Base-by-base conservation (phyloP, 1,284 basidiomycete genomes). In the Tilletia walkeri region DNA sequence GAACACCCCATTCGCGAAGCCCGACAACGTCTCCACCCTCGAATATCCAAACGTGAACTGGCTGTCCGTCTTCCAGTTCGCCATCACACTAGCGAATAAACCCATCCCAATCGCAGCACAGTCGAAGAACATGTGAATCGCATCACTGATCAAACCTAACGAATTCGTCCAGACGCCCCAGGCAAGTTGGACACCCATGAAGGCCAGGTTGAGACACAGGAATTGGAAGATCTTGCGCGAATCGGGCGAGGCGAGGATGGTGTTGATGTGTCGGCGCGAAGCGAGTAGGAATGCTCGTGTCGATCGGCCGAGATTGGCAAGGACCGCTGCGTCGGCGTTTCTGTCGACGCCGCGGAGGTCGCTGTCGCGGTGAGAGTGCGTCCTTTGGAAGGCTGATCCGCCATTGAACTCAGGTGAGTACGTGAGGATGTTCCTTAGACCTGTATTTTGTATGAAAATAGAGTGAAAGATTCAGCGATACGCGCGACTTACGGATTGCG, bases 41-140 rank as follows among this genome's bases (percentile, higher is more conserved):
- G 91, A 90, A 84, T 96, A 99, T 24, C 95, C 96, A 82, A 96
- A 99, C 9, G 96, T 98, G 84, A 95, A 99, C 30, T 89, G 88
- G 75, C 92, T 90, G 85, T 99, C 95, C 0, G 93, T 92, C 59
- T 92, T 90, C 96, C 96, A 99, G 4, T 92, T 94, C 0, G 95
- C 93, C 91, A 98, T 98, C 12, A 99, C 93, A 36, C 93, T 95
- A 2, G 96, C 96, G 73, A 97, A 90, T 1, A 99, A 87, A 1
- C 96, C 96, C 76, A 99, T 93, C 0, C 90, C 95, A 70, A 99
- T 94, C 1, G 95, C 95, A 86, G 97, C 90, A 81, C 96, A 99
- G 85, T 99, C 96, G 80, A 99, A 99, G 34, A 95, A 93, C 96
- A 99, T 99, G 83, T 99, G 96, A 67, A 99, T 99, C 14, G 96